phyloP scores from a whole-genome alignment of 441 rosid species.

The Corymbia citriodora region DNA sequence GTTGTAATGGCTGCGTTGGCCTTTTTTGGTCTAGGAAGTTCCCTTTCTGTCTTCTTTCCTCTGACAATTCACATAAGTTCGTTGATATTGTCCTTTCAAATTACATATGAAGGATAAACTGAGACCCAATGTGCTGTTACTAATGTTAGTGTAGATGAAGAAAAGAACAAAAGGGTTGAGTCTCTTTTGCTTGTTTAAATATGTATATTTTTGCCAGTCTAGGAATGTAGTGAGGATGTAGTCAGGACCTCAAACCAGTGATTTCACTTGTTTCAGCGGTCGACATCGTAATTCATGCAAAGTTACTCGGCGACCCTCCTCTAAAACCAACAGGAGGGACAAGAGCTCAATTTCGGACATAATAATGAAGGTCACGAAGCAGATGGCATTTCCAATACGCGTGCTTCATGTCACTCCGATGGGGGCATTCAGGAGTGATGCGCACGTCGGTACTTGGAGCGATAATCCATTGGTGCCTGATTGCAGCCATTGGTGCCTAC shows the following conservation, averaged over 20 bases:
- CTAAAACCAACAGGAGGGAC: conserved; percentile 34
- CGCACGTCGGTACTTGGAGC: conserved; percentile 59
- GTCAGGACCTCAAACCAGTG: neutral
- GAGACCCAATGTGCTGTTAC: neutral
- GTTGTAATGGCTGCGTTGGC: neutral
- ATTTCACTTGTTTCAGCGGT: conserved; percentile 24
- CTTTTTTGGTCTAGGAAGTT: neutral
- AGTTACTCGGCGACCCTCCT: conserved; percentile 42
- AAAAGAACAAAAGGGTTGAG: neutral
- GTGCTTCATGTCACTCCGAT: conserved; percentile 55
- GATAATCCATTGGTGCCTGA: conserved; percentile 57
- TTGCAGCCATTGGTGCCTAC: conserved; percentile 70
- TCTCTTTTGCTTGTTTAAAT: neutral
- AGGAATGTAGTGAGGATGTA: neutral
- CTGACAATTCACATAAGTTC: neutral
- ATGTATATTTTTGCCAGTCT: neutral
- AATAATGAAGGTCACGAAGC: conserved; percentile 31
- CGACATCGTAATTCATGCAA: conserved; percentile 39
- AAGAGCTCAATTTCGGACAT: conserved; percentile 33
- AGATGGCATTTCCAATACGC: conserved; percentile 29
- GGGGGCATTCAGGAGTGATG: conserved; percentile 61
- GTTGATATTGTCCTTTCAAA: neutral
- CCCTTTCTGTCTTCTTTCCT: neutral
- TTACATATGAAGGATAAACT: neutral
- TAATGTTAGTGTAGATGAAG: neutral